Evolutionary conservation across 495 filamentous ascomycete genomes (phyloP), one percentile per base, ranked within the genome.

Genomic region (Hypoxylon perforatum): DNA sequence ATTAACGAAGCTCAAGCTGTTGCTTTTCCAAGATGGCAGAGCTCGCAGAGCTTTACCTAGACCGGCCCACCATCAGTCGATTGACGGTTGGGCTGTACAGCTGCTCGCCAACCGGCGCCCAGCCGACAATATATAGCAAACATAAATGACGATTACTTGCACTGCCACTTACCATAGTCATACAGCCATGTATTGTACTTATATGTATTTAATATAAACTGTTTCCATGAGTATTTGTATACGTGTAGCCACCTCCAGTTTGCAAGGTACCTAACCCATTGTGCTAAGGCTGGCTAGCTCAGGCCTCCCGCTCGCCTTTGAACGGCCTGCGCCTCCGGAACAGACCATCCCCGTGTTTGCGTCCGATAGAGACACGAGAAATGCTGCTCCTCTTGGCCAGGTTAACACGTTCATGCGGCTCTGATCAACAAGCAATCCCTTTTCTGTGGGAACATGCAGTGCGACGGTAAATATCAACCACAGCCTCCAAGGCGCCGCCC

Each of bases 1-100:
- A 15, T 57, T n/a, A n/a, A n/a, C n/a, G n/a, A n/a, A n/a, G n/a
- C n/a, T 52, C 6, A 57, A 57, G 18, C 15, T 52, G 38, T 36
- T 12, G 44, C 36, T 36, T 51, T 64, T 44, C 9, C 21, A 14
- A 25, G 35, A 21, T 33, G 42, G 21, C n/a, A 50, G 47, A 12
- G 47, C 25, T 8, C 7, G 10, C 14, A 50, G 2, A 33, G 47
- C 45, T 49, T 49, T 10, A 21, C 47, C 45, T 23, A 11, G 30
- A 57, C 57, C 64, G 57, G 47, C 58, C 64, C 64, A 67, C 64
- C 52, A 54, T 62, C 57, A 62, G 39, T 33, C 58, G 53, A 67
- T 67, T 15, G 7, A 28, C 25, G 7, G 25, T 22, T 6, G 8
- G 1, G 1, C 4, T 19, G 10, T 17, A 0, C 64, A 53, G 47